A percentile compares a stretch with the other conserved stretches of the same genome.
Evolutionary conservation across 1,284 basidiomycete species (phyloP).

Genomic region (Veloboletus limbatus): DNA sequence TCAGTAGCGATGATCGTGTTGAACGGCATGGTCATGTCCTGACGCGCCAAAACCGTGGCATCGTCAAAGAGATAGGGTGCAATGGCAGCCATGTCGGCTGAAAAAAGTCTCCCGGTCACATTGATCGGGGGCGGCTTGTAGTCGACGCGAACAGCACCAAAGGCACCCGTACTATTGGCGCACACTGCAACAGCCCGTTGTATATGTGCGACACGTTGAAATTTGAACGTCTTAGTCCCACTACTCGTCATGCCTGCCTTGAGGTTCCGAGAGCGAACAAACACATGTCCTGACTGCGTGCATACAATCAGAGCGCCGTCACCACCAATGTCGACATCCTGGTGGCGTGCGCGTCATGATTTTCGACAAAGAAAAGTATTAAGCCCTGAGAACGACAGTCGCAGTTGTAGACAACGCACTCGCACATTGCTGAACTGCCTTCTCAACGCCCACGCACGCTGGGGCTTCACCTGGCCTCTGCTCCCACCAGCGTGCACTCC

Average conservation of each 20-base stretch:
- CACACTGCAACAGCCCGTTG: slow-evolving; percentile 86
- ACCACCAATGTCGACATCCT: slow-evolving; percentile 87
- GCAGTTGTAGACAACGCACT: slow-evolving; percentile 38
- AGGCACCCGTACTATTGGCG: slow-evolving; percentile 86
- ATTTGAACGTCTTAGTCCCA: slow-evolving; percentile 70
- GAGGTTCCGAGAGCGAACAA: slow-evolving; percentile 67
- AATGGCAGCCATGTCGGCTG: slow-evolving; percentile 65
- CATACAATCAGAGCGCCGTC: slow-evolving; percentile 91
- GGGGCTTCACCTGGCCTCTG: slow-evolving; percentile 58
- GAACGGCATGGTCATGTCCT: not conserved
- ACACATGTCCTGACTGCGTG: slow-evolving; percentile 94
- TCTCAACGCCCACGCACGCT: slow-evolving; percentile 88
- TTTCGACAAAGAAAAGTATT: not conserved
- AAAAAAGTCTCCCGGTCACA: slow-evolving; percentile 58
- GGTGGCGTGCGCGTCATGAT: slow-evolving; percentile 12
- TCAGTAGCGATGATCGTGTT: slow-evolving; percentile 24
- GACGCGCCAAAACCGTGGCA: not conserved
- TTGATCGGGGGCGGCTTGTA: slow-evolving; percentile 59
- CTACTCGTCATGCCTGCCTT: slow-evolving; percentile 37
- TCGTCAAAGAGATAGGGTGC: slow-evolving; percentile 48
- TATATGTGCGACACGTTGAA: slow-evolving; percentile 77
- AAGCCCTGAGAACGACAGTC: slow-evolving; percentile 1
- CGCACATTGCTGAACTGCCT: slow-evolving; percentile 85
- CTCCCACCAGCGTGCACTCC: slow-evolving; percentile 29
- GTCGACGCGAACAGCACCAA: slow-evolving; percentile 83